Conservation (phyloP, 805 yeast genomes). For the Metschnikowia peoriensis region DNA sequence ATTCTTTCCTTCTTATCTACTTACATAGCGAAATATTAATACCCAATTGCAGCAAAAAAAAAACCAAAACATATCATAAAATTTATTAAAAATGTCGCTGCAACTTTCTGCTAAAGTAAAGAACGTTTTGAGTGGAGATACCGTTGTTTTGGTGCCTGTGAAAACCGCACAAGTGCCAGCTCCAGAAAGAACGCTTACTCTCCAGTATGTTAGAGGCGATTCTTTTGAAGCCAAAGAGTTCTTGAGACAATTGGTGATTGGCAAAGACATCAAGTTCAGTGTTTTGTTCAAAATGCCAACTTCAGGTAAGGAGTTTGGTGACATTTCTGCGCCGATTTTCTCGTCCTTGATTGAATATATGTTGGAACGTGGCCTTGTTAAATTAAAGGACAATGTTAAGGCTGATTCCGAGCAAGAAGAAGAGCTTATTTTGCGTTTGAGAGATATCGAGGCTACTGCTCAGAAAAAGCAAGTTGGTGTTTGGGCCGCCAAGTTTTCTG, state of each 20-base stretch:
- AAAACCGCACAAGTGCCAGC: constrained; percentile 38
- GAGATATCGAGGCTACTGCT: constrained; percentile 50
- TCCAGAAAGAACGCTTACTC: constrained; percentile 60
- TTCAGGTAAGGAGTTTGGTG: constrained; percentile 68
- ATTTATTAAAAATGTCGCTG: not conserved
- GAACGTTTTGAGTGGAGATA: constrained; percentile 68
- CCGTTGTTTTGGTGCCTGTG: constrained; percentile 58
- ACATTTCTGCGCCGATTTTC: constrained; percentile 62
- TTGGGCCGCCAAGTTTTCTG: constrained; percentile 40
- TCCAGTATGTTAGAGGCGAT: constrained; percentile 61
- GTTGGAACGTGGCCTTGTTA: constrained; percentile 59
- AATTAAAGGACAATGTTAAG: constrained; percentile 53
- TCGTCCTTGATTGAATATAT: constrained; percentile 55
- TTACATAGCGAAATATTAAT: no score
- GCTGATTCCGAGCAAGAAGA: constrained; percentile 41
- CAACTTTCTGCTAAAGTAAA: constrained; percentile 57
- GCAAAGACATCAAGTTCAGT: constrained; percentile 60
- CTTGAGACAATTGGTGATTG: constrained; percentile 60
- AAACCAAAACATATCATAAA: not conserved
- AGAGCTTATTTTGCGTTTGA: constrained; percentile 35
- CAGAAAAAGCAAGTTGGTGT: constrained; percentile 50
- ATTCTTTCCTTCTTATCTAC: not conserved
- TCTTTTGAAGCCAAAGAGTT: constrained; percentile 62
- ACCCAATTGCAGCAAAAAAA: no score
- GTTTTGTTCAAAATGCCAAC: constrained; percentile 51